Base-by-base conservation (phyloP, 768 basidiomycete genomes). In the Auriscalpium vulgare region DNA sequence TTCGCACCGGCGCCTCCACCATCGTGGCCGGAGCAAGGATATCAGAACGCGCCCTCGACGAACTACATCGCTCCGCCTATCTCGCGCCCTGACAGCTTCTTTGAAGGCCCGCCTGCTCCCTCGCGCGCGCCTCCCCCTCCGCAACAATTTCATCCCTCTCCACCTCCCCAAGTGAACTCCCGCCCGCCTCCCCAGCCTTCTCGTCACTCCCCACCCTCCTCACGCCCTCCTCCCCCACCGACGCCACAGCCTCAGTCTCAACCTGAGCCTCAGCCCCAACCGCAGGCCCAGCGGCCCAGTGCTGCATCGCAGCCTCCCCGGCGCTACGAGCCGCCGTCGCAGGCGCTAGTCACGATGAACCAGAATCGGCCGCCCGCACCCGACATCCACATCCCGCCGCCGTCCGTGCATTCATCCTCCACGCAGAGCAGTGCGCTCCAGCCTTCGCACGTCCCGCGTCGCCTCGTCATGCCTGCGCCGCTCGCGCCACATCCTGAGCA, bases 391-490 rank as follows among this genome's bases (percentile, higher is more conserved):
- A 16, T 48, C n/a, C 44, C 50, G 9, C 45, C 55, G 7, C 55
- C 55, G 29, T 63, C 62, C 34, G 44, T 38, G 37, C 37, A 47
- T 29, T 55, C 58, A 7, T 21, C 53, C 13, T 60, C 61, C 10
- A 55, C 59, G 0, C 34, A 29, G 14, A 51, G 43, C 16, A 55
- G 46, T 14, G 43, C 23, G 37, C 63, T 65, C 17, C 51, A 56
- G 13, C 67, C 69, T 21, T 60, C 62, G 5, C 71, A 83, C 67
- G 63, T 83, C 45, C 87, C 87, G 4, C 85, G 79, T 66, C 78
- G 74, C 48, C 79, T 89, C 29, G 81, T 88, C 45, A 89, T 89
- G 87, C 87, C 87, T 47, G 69, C 83, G 3, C 87, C 83, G 14
- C 74, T 89, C 37, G 54, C 62, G 56, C 37, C 53, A 51, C 10